phyloP scores from a whole-genome alignment of 2,329 filamentous ascomycete genomes.

The Nannizziopsis arthrosporioides region DNA sequence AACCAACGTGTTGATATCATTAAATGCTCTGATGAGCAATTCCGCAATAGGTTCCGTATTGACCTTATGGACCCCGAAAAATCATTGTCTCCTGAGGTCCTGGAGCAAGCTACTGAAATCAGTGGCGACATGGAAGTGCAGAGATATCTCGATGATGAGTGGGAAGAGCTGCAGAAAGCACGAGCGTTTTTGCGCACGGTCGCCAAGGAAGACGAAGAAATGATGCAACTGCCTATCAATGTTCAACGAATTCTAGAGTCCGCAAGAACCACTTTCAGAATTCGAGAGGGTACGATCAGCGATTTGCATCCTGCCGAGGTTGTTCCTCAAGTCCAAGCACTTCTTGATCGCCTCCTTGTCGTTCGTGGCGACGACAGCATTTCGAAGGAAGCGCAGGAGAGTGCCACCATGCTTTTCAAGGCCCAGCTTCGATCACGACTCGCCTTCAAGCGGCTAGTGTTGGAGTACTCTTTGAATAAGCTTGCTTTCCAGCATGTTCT shows the following conservation, averaged over 20 bases:
- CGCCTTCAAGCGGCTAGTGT: conserved; percentile 84
- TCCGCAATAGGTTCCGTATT: conserved; percentile 70
- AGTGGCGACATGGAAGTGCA: conserved; percentile 80
- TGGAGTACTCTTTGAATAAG: conserved; percentile 74
- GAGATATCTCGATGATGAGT: conserved; percentile 76
- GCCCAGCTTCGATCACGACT: conserved; percentile 77
- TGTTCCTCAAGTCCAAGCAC: conserved; percentile 61
- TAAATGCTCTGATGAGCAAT: conserved; percentile 62
- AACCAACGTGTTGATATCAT: conserved; percentile 83
- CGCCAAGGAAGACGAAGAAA: conserved; percentile 66
- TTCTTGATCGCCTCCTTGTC: conserved; percentile 68
- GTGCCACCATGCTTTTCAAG: conserved; percentile 85
- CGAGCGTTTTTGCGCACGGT: conserved; percentile 62
- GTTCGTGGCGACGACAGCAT: conserved; percentile 76
- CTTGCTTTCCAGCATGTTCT: conserved; percentile 86
- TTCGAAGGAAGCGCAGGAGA: conserved; percentile 74
- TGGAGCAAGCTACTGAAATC: conserved; percentile 80
- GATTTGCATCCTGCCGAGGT: conserved; percentile 82
- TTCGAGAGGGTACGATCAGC: conserved; percentile 73
- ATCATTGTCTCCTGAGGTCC: conserved; percentile 53
- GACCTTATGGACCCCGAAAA: conserved; percentile 66
- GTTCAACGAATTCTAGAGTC: conserved; percentile 81
- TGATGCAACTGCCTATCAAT: conserved; percentile 87
- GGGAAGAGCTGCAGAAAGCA: conserved; percentile 62
- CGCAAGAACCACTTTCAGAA: conserved; percentile 79